Base-by-base conservation (phyloP, 805 yeast genomes). In the Maudiozyma turicensis region DNA sequence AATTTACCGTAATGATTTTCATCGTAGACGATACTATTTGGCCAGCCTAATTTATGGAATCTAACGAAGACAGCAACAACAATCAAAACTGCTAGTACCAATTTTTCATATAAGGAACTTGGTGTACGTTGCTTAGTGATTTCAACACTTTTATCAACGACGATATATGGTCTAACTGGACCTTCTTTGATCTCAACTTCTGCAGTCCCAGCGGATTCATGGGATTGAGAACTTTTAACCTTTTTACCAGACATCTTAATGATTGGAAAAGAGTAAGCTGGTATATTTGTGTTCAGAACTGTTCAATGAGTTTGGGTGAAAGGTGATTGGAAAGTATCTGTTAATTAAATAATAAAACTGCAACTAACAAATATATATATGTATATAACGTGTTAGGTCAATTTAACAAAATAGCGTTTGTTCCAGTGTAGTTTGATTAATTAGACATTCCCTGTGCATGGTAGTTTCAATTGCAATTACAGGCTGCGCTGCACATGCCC, bases 1-100 rank as follows among this genome's bases (percentile, higher is more conserved):
- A 89, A 89, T 8, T 93, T 91, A 48, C 99, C 98, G 59, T 91
- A 88, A 65, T 85, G 93, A 40, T 83, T 89, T 66, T 91, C 99
- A 65, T 88, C 95, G 56, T 85, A 85, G 10, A 91, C 95, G 39
- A 89, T 93, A 30, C 88, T 79, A 57, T 79, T 69, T 43, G 99
- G 99, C 54, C 70, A 61, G 28, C 76, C 70, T 49, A 93, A 70
- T 48, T 75, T 72, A 55, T 73, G 70, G 46, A 85, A 72, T 57
- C 99, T 80, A 48, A 87, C 76, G 46, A 66, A 58, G 6, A 73
- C 52, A 0, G 95, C 76, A 39, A 81, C 52, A 1, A 73, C 55
- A 11, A 78, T 58, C 46, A 86, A 68, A 9, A 70, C 60, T 2
- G 59, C 65, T 11, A 77, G 54, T 15, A 73, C 53, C 1, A 68